Evolutionary conservation across 345 rosid species (phyloP).

Genomic region (Moricandia arvensis): DNA sequence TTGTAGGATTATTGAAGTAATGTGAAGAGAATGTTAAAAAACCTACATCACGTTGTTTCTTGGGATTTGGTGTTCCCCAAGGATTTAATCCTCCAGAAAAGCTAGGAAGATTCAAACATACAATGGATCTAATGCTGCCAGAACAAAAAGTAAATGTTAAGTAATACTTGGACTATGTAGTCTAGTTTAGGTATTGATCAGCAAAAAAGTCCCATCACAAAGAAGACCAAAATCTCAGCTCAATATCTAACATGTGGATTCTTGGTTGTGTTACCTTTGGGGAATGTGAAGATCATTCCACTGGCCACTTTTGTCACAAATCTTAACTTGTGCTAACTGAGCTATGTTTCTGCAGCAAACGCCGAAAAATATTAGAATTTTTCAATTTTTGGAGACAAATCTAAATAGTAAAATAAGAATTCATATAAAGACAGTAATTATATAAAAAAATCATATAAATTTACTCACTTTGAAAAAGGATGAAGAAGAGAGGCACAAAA

Average conservation of each 20-base stretch:
- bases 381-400: not conserved
- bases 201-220: not conserved
- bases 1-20: not conserved
- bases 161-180: not conserved
- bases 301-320: conserved; percentile 54
- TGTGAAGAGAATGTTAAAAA: conserved; percentile 16
- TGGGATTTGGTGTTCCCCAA: conserved; percentile 77
- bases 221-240: not conserved
- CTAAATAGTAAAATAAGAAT: not conserved
- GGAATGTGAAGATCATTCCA: conserved; percentile 72
- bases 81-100: conserved; percentile 93
- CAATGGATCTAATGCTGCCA: conserved; percentile 78
- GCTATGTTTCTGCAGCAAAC: conserved; percentile 62
- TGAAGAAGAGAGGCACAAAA: conserved; percentile 67
- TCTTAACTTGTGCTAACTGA: conserved; percentile 67
- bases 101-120: conserved; percentile 90
- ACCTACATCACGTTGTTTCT: conserved; percentile 50
- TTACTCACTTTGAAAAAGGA: conserved; percentile 63
- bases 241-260: not conserved
- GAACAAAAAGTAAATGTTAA: not conserved
- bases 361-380: not conserved
- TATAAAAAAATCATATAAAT: not conserved
- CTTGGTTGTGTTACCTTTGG: conserved; percentile 31
- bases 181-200: not conserved
- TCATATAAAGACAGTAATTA: not conserved